phyloP scores from a whole-genome alignment of 2,329 filamentous ascomycete genomes.

The Macrophomina tecta region DNA sequence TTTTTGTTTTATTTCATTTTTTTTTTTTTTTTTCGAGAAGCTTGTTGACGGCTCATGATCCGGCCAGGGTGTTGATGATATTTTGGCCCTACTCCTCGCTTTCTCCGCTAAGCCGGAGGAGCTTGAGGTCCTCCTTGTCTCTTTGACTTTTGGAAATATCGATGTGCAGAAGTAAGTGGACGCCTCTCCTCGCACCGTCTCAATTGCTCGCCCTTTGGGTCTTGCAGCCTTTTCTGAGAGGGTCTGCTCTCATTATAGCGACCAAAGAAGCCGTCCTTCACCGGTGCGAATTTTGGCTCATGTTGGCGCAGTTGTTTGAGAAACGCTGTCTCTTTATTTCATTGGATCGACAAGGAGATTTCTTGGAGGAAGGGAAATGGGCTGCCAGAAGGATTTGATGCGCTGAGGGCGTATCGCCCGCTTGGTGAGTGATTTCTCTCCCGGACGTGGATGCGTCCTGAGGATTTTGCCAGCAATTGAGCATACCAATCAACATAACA shows the following conservation, averaged over 20 bases:
- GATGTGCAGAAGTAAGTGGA: slow-evolving; percentile 74
- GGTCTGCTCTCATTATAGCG: neutral
- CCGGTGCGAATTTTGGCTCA: neutral
- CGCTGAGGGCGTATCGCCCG: slow-evolving; percentile 75
- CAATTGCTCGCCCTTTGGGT: neutral
- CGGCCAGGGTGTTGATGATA: slow-evolving; percentile 80
- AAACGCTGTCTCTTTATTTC: slow-evolving; percentile 89
- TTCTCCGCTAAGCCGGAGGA: slow-evolving; percentile 83
- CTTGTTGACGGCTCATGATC: neutral
- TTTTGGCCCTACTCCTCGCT: slow-evolving; percentile 85
- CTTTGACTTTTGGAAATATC: slow-evolving; percentile 93
- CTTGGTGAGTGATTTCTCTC: slow-evolving; percentile 50
- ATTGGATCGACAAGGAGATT: slow-evolving; percentile 88
- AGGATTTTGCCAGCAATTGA: neutral
- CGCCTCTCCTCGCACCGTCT: neutral
- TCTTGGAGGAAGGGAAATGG: slow-evolving; percentile 78
- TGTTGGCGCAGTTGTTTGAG: slow-evolving; percentile 70
- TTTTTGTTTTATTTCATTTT: no score
- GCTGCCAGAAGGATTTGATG: slow-evolving; percentile 72
- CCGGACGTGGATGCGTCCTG: neutral
- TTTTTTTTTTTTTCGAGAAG: neutral
- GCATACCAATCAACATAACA: neutral
- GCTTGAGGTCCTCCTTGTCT: slow-evolving; percentile 83
- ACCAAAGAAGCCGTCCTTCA: neutral
- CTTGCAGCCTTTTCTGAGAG: neutral